Conservation (phyloP, 257 asterid species). For the Vinca minor region DNA sequence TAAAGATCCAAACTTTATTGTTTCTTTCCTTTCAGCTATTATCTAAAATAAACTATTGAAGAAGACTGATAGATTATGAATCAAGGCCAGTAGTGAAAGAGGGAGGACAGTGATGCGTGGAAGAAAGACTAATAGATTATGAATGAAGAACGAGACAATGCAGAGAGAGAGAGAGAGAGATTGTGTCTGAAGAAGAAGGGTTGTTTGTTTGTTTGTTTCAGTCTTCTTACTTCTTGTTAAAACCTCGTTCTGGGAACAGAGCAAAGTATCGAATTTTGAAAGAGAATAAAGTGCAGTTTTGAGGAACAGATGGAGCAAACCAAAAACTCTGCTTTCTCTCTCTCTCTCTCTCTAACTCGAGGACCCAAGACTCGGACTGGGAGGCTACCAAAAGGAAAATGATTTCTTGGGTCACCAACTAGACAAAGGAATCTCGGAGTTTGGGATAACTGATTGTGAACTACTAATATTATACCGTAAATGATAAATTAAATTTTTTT, state of each 20-base stretch:
- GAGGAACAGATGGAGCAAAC: conserved; percentile 15
- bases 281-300: conserved; percentile 69
- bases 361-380: conserved; percentile 28
- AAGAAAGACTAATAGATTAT: conserved; percentile 21
- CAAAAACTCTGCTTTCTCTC: background rate
- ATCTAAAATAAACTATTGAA: background rate
- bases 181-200: conserved; percentile 7
- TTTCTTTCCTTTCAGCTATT: conserved; percentile 18
- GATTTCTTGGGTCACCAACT: conserved; percentile 16
- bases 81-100: conserved; percentile 9
- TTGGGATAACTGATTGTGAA: no score
- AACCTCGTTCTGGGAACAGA: conserved; percentile 53
- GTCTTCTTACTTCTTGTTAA: conserved; percentile 34
- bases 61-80: conserved; percentile 11
- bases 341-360: conserved; percentile 18
- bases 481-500: no score
- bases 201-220: no score
- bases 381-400: conserved; percentile 15
- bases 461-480: no score
- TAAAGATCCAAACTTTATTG: conserved; percentile 22
- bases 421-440: no score
- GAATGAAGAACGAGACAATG: conserved; percentile 15
- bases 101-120: conserved; percentile 16
- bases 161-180: conserved; percentile 12
- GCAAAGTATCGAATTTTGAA: conserved; percentile 70